Evolutionary conservation across 768 basidiomycete species (phyloP), one percentile per base, ranked within the genome.

Genomic region (Suillus tomentosus): DNA sequence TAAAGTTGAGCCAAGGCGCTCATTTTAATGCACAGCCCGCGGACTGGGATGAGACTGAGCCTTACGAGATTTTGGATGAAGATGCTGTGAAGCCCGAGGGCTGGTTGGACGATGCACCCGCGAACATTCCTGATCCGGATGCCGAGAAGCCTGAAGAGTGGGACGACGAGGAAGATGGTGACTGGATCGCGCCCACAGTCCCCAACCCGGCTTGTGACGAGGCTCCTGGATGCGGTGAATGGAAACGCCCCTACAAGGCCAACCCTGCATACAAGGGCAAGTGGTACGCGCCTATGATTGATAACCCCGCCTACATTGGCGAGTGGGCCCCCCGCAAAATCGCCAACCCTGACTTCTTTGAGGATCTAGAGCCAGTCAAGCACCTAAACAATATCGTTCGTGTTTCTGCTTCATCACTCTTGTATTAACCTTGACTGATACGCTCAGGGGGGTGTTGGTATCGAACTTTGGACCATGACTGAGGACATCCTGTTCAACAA

Each of bases 391-490:
- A 93, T 78, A 96, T 99, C 73, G 91, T 92, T 67, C 66, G 89
- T 78, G 43, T 1, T 36, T 8, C 19, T 13, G 5, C 2, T n/a
- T 13, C 15, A 13, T 40, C 17, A 22, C 14, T 9, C 3, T 27
- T 40, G 43, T 64, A n/a, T 56, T 69, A 1, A 73, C 3, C 15
- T 39, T 22, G 15, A 14, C 11, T 62, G 57, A 64, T n/a, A 1
- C 56, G 24, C 62, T 17, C 64, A 92, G 90, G 92, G 94, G 69
- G 95, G 95, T 79, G 86, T 97, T 66, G 96, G 96, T 73, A 96
- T 99, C 69, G 97, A 99, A 79, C 88, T 99, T 70, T 99, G 97
- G 97, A 96, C 96, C 54, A 99, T 99, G 97, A 96, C 96, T 50
- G 92, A 92, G 78, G 90, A 93, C 73, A 95, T 95, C 70, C 84